phyloP scores from a whole-genome alignment of 2,329 filamentous ascomycete genomes.

The Thyridium curvatum region DNA sequence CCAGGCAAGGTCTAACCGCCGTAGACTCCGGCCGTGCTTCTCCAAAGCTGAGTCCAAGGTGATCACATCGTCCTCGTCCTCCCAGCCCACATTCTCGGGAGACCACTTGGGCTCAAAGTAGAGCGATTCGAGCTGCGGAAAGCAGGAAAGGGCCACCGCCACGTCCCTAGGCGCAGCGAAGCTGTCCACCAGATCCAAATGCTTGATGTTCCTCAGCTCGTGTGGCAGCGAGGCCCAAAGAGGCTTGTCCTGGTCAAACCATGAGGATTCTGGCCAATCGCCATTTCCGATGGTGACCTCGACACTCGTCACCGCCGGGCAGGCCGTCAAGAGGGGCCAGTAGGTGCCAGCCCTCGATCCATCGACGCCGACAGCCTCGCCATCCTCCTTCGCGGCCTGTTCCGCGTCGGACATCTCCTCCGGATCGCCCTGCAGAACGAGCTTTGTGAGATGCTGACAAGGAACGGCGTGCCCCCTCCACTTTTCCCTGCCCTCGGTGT shows the following conservation, averaged over 20 bases:
- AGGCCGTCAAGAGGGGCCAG: constrained; percentile 7
- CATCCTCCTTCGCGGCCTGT: constrained; percentile 9
- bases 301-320: constrained; percentile 14
- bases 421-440: constrained; percentile 17
- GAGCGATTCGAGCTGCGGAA: constrained; percentile 15
- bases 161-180: constrained; percentile 13
- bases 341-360: constrained; percentile 12
- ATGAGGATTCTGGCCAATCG: constrained; percentile 6
- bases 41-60: constrained; percentile 13
- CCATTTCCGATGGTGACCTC: constrained; percentile 17
- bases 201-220: constrained; percentile 8
- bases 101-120: constrained; percentile 13
- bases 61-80: constrained; percentile 1
- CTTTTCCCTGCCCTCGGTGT: neutral
- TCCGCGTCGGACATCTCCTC: constrained; percentile 13
- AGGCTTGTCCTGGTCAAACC: neutral
- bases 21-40: constrained; percentile 11
- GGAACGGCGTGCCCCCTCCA: constrained; percentile 3
- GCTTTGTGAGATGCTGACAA: constrained; percentile 13
- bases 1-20: constrained; percentile 17
- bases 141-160: constrained; percentile 12
- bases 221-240: neutral
- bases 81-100: neutral
- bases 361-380: constrained; percentile 11
- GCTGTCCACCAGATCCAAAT: constrained; percentile 18